Evolutionary conservation across 2,329 filamentous ascomycete species (phyloP).

Genomic region (Pleomassaria siparia): DNA sequence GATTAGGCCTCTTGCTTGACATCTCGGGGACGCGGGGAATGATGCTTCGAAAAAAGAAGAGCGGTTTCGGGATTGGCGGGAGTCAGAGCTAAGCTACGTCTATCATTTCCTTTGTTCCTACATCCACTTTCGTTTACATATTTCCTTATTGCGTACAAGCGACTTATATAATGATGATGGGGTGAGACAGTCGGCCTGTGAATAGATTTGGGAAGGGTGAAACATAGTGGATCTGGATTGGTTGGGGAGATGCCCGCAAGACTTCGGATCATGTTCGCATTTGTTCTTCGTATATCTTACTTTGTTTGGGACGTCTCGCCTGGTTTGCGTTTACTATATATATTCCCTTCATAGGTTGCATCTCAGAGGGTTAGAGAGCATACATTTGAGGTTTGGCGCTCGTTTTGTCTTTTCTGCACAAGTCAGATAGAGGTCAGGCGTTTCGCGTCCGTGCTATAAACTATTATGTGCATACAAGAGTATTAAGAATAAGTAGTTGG

Average conservation of each 20-base stretch:
- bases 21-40: conserved; percentile 36
- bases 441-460: too few relatives aligned
- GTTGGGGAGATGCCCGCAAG: neutral
- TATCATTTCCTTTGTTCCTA: neutral
- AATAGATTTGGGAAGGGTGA: neutral
- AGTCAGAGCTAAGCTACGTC: neutral
- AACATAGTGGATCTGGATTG: neutral
- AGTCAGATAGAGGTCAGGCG: too few relatives aligned
- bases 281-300: neutral
- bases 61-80: neutral
- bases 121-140: neutral
- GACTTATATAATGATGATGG: neutral
- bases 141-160: neutral
- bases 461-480: too few relatives aligned
- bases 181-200: neutral
- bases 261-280: neutral
- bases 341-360: too few relatives aligned
- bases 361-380: too few relatives aligned
- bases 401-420: too few relatives aligned
- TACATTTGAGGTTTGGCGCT: too few relatives aligned
- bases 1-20: conserved; percentile 22
- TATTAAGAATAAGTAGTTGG: too few relatives aligned
- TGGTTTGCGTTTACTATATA: neutral
- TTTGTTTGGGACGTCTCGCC: neutral
- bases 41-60: conserved; percentile 27